phyloP scores from a whole-genome alignment of 768 basidiomycete species.

The Cystofilobasidium ferigula region DNA sequence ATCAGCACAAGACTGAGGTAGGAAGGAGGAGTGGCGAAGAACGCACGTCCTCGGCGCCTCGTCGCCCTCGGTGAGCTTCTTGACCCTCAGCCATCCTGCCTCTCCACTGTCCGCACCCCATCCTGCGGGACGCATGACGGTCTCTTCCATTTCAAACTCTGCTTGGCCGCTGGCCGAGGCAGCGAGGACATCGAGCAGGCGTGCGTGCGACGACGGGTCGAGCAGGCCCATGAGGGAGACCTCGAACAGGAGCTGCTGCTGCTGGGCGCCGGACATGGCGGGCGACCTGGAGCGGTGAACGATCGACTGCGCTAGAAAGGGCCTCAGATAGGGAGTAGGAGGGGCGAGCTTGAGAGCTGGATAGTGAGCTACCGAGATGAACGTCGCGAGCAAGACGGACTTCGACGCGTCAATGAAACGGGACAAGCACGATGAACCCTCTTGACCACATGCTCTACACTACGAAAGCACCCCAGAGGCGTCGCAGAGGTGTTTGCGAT shows the following conservation, averaged over 20 bases:
- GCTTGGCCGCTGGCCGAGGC: background rate
- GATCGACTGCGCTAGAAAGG: too few species aligned
- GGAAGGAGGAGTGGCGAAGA: background rate
- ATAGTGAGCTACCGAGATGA: too few species aligned
- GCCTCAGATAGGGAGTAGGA: too few species aligned
- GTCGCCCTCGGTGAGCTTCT: background rate
- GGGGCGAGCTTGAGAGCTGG: too few species aligned
- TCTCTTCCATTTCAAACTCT: background rate
- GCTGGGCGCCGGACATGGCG: background rate
- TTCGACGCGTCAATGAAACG: too few species aligned
- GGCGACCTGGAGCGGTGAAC: too few species aligned
- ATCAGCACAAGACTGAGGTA: background rate
- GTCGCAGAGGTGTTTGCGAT: too few species aligned
- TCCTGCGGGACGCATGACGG: background rate
- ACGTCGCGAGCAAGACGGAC: too few species aligned
- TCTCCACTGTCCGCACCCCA: background rate
- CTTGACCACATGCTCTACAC: too few species aligned
- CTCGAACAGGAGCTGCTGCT: conserved; percentile 6
- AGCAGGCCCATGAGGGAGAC: conserved; percentile 16
- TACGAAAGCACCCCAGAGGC: too few species aligned
- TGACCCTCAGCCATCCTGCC: conserved; percentile 1
- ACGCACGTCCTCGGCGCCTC: background rate
- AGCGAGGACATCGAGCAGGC: background rate
- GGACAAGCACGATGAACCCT: too few species aligned
- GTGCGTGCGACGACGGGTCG: background rate